Percentiles rank a stretch among this genome's conserved stretches.
These are phyloP conservation scores for Magnusiomyces paraingens DNA, from an alignment of 1,139 yeast species.

Conservation along the genomic window DNA sequence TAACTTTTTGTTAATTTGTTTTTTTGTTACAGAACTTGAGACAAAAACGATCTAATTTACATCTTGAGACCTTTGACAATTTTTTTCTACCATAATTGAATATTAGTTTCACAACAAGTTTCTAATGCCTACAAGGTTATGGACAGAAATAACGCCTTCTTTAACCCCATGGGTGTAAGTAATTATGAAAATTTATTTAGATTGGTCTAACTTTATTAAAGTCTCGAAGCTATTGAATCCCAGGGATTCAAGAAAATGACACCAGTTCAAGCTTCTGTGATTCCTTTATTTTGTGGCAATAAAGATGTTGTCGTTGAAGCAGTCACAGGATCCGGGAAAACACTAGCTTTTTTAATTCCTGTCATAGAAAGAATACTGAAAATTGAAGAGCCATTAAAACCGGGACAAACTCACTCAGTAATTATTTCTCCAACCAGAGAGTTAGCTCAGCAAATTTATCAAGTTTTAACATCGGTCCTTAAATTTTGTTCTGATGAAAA, in stretches of 20 bases:
- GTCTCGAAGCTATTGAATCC: conserved; percentile 55
- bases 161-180: conserved; percentile 30
- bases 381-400: conserved; percentile 23
- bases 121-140: conserved; percentile 23
- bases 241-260: conserved; percentile 83
- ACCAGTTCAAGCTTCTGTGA: conserved; percentile 94
- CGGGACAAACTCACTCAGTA: conserved; percentile 63
- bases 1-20: no score
- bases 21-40: not conserved
- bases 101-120: not conserved
- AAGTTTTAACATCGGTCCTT: conserved; percentile 56
- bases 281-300: conserved; percentile 78
- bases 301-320: conserved; percentile 95
- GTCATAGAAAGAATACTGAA: conserved; percentile 56
- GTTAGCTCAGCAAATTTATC: conserved; percentile 73
- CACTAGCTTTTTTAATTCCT: conserved; percentile 81
- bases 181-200: not conserved
- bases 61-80: no score
- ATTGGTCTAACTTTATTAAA: conserved; percentile 5
- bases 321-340: conserved; percentile 96
- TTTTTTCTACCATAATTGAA: not conserved
- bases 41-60: not conserved
- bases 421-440: conserved; percentile 90
- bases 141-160: conserved; percentile 26
- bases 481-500: conserved; percentile 50